Base-by-base conservation (phyloP, 2,329 filamentous ascomycete genomes). In the Ascomycota sp. region DNA sequence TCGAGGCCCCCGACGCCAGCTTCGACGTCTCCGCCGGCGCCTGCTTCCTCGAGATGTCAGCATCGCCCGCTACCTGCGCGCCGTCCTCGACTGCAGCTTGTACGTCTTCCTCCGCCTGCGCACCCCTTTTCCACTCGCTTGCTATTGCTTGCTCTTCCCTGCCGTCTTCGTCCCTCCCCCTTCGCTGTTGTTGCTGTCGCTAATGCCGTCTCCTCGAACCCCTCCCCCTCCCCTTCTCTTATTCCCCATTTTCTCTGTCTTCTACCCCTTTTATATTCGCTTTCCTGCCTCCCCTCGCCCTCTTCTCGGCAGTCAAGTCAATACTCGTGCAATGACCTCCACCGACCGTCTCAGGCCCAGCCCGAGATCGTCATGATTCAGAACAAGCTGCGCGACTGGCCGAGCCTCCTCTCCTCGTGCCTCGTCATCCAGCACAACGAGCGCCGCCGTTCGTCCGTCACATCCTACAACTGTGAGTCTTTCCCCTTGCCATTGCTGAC, bases 21-120 rank as follows among this genome's bases (percentile, higher is more conserved):
- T 53, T 55, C 19, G 44, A 52, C 9, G 37, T 50, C 4, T 44
- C 50, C 1, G 43, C 47, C 5, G 53, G 50, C 1, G 48, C 48
- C 2, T 46, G 57, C 3, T 59, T 60, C 17, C 32, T 50, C 5
- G 46, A 55, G 31, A 43, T 40, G 39, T 53, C 2, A 44, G 39
- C 10, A 37, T 56, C 8, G 46, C 46, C 2, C 36, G 43, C 3
- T 39, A 45, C 12, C 32, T 53, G 25, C 46, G 50, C 10, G 40
- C 41, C 0, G 41, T 55, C 4, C 39, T 55, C 1, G 50, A 51
- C 27, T 45, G 38, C 29, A 46, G 46, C 32, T 53, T 43, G 48
- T 53, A 31, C 38, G 50, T 43, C 10, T 7, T 21, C n/a, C n/a
- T n/a, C n/a, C n/a, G n/a, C n/a, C n/a, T n/a, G n/a, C n/a, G n/a